Percentiles rank a stretch among this genome's conserved stretches.
Conservation (phyloP, 805 yeast genomes). For the Wickerhamomyces silvicola region DNA sequence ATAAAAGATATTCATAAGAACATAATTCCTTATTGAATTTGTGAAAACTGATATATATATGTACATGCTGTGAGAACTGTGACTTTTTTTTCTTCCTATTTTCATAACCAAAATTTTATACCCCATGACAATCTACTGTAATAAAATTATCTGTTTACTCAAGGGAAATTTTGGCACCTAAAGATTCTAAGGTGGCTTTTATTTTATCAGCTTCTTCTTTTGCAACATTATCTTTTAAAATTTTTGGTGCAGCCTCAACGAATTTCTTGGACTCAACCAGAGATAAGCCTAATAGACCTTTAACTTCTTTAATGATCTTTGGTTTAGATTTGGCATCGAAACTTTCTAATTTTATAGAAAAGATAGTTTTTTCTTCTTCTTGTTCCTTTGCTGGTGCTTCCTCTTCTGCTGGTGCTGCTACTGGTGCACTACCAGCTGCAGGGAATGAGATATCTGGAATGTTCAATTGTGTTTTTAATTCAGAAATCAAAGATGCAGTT, state of each 20-base stretch:
- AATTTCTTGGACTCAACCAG: conserved; percentile 96
- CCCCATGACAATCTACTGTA: no score
- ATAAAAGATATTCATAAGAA: no score
- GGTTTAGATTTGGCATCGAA: conserved; percentile 95
- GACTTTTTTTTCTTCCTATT: no score
- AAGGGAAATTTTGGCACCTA: conserved; percentile 88
- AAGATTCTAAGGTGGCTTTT: conserved; percentile 83
- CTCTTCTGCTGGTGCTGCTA: conserved; percentile 62
- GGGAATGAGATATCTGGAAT: conserved; percentile 92
- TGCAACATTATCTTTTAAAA: conserved; percentile 88
- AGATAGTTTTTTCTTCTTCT: conserved; percentile 87
- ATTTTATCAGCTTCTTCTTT: conserved; percentile 98
- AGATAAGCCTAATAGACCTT: conserved; percentile 82
- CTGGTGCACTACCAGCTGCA: conserved; percentile 54
- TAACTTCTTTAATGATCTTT: conserved; percentile 95
- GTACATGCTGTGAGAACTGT: no score
- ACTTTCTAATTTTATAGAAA: conserved; percentile 84
- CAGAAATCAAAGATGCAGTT: conserved; percentile 80
- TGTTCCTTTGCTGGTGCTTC: conserved; percentile 72
- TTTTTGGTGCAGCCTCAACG: conserved; percentile 96
- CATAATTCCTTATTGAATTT: no score
- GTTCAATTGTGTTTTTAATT: conserved; percentile 74
- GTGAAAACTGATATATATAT: no score
- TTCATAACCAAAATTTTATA: no score
- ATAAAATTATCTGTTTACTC: conserved; percentile 70